These are phyloP conservation scores for Aspergillus heteromorphus DNA, from an alignment of 495 filamentous ascomycete genomes.

Conservation along the genomic window DNA sequence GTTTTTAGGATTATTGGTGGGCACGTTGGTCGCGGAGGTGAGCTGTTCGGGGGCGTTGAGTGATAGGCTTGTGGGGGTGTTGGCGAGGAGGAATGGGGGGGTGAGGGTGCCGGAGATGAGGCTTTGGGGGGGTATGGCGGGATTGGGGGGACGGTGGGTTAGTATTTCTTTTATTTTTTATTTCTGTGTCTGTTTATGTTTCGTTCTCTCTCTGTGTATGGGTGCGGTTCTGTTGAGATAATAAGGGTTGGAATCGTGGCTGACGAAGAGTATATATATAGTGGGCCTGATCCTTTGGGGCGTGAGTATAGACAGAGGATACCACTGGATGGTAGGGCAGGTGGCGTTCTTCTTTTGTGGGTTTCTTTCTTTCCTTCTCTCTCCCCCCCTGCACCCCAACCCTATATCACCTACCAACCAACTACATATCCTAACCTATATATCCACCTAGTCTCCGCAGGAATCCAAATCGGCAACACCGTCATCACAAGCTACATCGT, in stretches of 20 bases:
- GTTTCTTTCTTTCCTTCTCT: constrained; percentile 3
- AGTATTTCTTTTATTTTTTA: no score
- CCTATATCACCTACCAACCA: no score
- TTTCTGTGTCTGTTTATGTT: no score
- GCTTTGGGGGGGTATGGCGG: constrained; percentile 53
- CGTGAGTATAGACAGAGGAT: constrained; percentile 48
- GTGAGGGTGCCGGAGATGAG: constrained; percentile 52
- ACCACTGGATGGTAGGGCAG: constrained; percentile 59
- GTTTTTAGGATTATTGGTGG: constrained; percentile 53
- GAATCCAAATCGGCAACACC: constrained; percentile 59
- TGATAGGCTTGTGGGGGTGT: constrained; percentile 43
- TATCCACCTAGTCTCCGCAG: constrained; percentile 45
- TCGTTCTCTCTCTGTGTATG: no score
- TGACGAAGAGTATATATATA: no score
- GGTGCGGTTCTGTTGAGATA: no score
- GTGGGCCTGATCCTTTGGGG: constrained; percentile 51
- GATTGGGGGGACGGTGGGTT: constrained; percentile 42
- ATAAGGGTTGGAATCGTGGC: no score
- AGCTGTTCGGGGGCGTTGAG: constrained; percentile 50
- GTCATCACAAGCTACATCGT: constrained; percentile 52
- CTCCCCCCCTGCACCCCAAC: no score
- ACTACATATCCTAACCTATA: constrained; percentile 5
- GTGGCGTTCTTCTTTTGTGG: constrained; percentile 50
- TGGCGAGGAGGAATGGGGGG: constrained; percentile 43
- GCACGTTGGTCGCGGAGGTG: constrained; percentile 50